A percentile compares a stretch with the other conserved stretches of the same genome.
These are phyloP conservation scores for Aspergillus panamensis DNA, from an alignment of 495 filamentous ascomycete genomes.

Conservation along the genomic window DNA sequence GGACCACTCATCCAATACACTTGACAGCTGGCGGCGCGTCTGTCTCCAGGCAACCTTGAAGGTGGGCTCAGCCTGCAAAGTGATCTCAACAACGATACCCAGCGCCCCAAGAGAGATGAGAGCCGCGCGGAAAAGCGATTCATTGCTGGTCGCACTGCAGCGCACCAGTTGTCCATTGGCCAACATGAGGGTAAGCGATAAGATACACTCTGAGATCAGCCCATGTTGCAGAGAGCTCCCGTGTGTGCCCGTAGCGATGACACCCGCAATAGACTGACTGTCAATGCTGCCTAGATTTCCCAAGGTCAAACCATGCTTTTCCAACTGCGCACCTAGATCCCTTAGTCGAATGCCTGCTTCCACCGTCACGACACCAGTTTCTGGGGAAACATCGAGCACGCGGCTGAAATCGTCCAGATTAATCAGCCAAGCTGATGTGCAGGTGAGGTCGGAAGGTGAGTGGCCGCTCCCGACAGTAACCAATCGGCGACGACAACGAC, in stretches of 20 bases:
- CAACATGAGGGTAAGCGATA: slow-evolving; percentile 72
- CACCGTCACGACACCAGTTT: slow-evolving; percentile 64
- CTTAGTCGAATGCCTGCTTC: slow-evolving; percentile 81
- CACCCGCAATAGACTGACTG: slow-evolving; percentile 88
- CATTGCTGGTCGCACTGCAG: slow-evolving; percentile 69
- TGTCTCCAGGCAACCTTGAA: slow-evolving; percentile 87
- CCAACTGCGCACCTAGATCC: slow-evolving; percentile 64
- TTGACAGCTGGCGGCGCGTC: slow-evolving; percentile 61
- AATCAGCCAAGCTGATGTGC: slow-evolving; percentile 90
- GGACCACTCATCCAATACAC: slow-evolving; percentile 71
- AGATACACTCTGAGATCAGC: slow-evolving; percentile 71
- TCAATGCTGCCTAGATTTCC: slow-evolving; percentile 92
- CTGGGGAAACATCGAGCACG: slow-evolving; percentile 63
- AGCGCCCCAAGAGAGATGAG: slow-evolving; percentile 84
- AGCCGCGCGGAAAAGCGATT: slow-evolving; percentile 81
- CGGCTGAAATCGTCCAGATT: slow-evolving; percentile 82
- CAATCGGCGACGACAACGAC: slow-evolving; percentile 72
- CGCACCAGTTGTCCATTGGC: slow-evolving; percentile 71
- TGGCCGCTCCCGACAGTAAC: slow-evolving; percentile 82
- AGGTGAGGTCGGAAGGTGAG: slow-evolving; percentile 89
- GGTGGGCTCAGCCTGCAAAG: slow-evolving; percentile 68
- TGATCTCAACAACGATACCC: slow-evolving; percentile 86
- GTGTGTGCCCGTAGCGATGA: slow-evolving; percentile 89
- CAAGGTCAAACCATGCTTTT: slow-evolving; percentile 71
- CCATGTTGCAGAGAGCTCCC: slow-evolving; percentile 84